phyloP scores from a whole-genome alignment of 225 moss, liverwort and hornwort genomes.

The Neckera pumila region DNA sequence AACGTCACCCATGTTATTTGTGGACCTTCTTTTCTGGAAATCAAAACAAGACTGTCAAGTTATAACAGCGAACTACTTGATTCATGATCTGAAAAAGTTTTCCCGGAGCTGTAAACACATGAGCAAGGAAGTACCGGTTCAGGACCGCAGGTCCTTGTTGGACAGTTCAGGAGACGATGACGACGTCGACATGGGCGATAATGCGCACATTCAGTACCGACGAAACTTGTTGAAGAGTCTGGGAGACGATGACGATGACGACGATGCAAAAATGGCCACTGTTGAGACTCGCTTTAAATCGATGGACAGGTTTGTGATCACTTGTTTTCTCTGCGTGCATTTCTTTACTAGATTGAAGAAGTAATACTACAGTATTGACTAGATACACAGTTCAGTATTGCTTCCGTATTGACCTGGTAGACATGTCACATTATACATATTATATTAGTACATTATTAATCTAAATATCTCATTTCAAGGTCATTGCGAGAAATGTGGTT shows the following conservation, averaged over 20 bases:
- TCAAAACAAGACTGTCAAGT: conserved; percentile 64
- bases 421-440: not conserved
- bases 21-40: conserved; percentile 98
- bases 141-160: conserved; percentile 34
- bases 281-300: conserved; percentile 3
- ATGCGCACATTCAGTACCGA: conserved; percentile 31
- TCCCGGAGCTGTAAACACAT: not conserved
- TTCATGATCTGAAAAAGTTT: conserved; percentile 35
- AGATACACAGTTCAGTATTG: no score
- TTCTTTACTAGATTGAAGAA: not conserved
- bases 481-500: not conserved
- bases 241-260: conserved; percentile 47
- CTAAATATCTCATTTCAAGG: not conserved
- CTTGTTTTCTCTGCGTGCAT: not conserved
- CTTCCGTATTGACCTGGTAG: not conserved
- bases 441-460: not conserved
- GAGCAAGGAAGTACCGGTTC: conserved; percentile 14
- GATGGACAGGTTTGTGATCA: conserved; percentile 17
- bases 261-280: not conserved
- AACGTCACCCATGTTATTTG: conserved; percentile 67
- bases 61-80: conserved; percentile 66
- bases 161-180: conserved; percentile 47
- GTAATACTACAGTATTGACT: not conserved
- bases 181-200: conserved; percentile 22
- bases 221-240: conserved; percentile 24